These are phyloP conservation scores for Lachancea nothofagi DNA, from an alignment of 805 yeast species.

Conservation along the genomic window DNA sequence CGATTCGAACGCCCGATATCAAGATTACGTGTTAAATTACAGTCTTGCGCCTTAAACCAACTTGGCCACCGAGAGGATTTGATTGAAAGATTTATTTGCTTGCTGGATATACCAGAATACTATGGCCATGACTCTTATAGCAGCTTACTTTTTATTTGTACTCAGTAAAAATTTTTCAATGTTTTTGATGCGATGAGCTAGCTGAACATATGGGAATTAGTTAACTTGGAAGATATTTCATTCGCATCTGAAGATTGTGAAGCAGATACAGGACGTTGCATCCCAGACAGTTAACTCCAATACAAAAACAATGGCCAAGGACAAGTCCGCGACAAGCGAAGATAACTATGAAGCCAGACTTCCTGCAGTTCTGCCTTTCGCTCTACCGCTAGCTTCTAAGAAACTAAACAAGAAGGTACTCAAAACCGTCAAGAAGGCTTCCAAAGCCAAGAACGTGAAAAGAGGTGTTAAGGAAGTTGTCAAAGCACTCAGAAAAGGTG, in stretches of 20 bases:
- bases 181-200: no score
- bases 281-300: background rate
- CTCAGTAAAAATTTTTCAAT: background rate
- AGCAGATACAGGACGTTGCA: no score
- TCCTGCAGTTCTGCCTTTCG: slow-evolving; percentile 87
- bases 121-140: no score
- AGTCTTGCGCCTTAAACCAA: slow-evolving; percentile 29
- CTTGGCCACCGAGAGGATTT: slow-evolving; percentile 25
- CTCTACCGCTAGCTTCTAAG: slow-evolving; percentile 92
- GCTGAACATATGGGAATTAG: no score
- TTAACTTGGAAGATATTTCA: no score
- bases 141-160: no score
- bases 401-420: slow-evolving; percentile 91
- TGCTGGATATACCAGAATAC: no score
- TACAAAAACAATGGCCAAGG: slow-evolving; percentile 13
- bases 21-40: slow-evolving; percentile 20
- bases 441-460: slow-evolving; percentile 96
- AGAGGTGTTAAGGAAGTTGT: slow-evolving; percentile 99
- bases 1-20: slow-evolving; percentile 29
- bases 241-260: no score
- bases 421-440: slow-evolving; percentile 94
- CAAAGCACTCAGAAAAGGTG: slow-evolving; percentile 95
- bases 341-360: slow-evolving; percentile 91
- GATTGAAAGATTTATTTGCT: no score
- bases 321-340: slow-evolving; percentile 34